These are phyloP conservation scores for Paraconiothyrium brasiliense DNA, from an alignment of 2,329 filamentous ascomycete genomes.

Conservation along the genomic window DNA sequence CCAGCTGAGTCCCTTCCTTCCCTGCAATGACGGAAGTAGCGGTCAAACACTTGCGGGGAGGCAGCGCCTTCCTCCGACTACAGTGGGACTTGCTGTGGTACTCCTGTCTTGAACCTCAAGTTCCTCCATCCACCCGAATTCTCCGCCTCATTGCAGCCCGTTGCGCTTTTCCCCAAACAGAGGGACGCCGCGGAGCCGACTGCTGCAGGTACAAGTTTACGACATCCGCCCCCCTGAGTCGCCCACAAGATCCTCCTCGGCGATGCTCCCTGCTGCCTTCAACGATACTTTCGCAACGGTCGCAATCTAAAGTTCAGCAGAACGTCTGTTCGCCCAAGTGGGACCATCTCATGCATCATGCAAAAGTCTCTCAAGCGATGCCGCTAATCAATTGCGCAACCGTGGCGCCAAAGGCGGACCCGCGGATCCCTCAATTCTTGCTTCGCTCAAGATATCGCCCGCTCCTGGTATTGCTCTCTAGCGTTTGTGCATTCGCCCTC, in stretches of 20 bases:
- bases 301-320: neutral
- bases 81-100: neutral
- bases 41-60: neutral
- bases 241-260: neutral
- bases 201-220: neutral
- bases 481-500: neutral
- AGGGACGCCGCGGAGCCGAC: neutral
- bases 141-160: neutral
- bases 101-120: too few species aligned
- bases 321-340: conserved; percentile 12
- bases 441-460: neutral
- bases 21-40: neutral
- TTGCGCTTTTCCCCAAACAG: conserved; percentile 1
- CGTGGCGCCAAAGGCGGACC: conserved; percentile 2
- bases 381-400: conserved; percentile 8
- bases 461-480: neutral
- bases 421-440: neutral
- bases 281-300: neutral
- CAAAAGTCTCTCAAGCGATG: neutral
- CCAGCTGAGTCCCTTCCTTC: neutral
- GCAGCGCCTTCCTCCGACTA: conserved; percentile 4
- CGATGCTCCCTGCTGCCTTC: neutral
- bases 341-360: neutral
- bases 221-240: neutral
- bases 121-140: neutral